A percentile compares a stretch with the other conserved stretches of the same genome.
Conservation (phyloP, 441 rosid genomes). For the Croton laevigatus region DNA sequence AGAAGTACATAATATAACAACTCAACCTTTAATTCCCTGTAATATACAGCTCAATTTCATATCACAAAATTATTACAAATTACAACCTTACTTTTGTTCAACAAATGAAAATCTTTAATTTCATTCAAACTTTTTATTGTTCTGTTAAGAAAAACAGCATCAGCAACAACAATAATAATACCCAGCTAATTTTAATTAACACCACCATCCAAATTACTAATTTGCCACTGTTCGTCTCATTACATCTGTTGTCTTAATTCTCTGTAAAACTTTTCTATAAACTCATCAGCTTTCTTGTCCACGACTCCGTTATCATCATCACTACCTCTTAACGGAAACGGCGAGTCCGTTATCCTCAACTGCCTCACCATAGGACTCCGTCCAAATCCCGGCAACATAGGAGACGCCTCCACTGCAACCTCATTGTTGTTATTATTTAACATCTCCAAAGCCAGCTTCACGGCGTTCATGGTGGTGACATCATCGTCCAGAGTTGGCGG, state of each 20-base stretch:
- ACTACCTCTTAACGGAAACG: constrained; percentile 59
- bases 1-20: not conserved
- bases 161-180: not conserved
- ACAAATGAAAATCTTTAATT: not conserved
- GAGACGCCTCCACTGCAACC: constrained; percentile 47
- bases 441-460: constrained; percentile 54
- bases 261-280: constrained; percentile 63
- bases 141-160: constrained; percentile 10
- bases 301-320: constrained; percentile 50
- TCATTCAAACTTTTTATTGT: not conserved
- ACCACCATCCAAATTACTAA: not conserved
- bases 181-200: constrained; percentile 8
- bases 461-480: constrained; percentile 29
- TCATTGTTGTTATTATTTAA: constrained; percentile 38
- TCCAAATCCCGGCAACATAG: constrained; percentile 70
- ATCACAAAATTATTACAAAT: not conserved
- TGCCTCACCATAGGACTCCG: constrained; percentile 68
- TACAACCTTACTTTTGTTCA: not conserved
- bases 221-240: constrained; percentile 12
- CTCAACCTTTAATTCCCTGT: constrained; percentile 3
- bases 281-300: constrained; percentile 78
- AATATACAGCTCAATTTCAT: constrained; percentile 10
- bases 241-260: constrained; percentile 49
- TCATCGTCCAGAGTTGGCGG: constrained; percentile 62
- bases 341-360: constrained; percentile 89